Evolutionary conservation across 208 protist genomes (phyloP), one percentile per base, ranked within the genome.

Genomic region (Zelonia costaricensis): DNA sequence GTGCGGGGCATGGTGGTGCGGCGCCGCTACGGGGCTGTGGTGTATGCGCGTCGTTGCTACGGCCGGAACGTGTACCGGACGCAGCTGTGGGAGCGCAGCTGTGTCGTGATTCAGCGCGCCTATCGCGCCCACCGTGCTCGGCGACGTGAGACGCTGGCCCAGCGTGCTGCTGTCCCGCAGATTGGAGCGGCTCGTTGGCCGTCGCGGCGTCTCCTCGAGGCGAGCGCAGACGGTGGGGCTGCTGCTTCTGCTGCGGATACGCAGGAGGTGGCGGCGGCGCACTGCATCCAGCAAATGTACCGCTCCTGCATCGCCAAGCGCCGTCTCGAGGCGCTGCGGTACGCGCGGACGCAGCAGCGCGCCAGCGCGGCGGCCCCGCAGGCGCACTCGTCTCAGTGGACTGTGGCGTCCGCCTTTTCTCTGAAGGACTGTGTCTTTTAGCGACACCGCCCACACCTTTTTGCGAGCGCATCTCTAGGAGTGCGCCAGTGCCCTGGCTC

Each of bases 1-100:
- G 79, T 88, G 56, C 81, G 87, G 30, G 84, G 87, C 22, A 86
- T 80, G 81, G 58, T 86, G 22, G 72, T 76, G 39, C 81, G 87
- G 6, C 71, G 53, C 3, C 44, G 55, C 38, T 88, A 88, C 47
- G 84, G 87, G 1, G 40, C 25, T 23, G 70, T 45, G 3, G 84
- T 91, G 45, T 58, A 80, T 56, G 75, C 74, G 42, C 67, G 51
- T 9, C 66, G 83, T 22, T 88, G 80, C 49, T 88, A 82, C 43
- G 87, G 82, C 48, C 62, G 87, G 35, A 93, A 93, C 55, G 69
- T 65, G 42, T 91, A 86, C 74, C 75, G 80, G 30, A 51, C 76
- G 5, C 22, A 38, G 33, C 46, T 87, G 46, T 62, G 82, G 56
- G 76, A 80, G 43, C 44, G 10, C n/a, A 76, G 62, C 53, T 80